A percentile compares a stretch with the other conserved stretches of the same genome.
phyloP scores from a whole-genome alignment of 176 grass and related monocot genomes.

The Cenchrus purpureus region DNA sequence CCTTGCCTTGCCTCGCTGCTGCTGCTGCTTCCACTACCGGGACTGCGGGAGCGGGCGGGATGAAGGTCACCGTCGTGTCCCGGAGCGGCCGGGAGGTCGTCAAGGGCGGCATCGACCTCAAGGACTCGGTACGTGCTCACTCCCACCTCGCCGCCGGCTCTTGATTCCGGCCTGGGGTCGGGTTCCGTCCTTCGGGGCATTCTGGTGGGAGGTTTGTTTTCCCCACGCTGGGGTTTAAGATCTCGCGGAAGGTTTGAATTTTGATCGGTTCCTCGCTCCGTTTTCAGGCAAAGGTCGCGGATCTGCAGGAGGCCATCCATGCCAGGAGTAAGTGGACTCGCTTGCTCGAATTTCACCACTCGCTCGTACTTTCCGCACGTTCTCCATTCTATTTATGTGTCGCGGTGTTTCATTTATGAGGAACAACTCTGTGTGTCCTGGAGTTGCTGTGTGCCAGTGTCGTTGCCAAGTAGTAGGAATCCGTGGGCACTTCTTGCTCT shows the following conservation, averaged over 20 bases:
- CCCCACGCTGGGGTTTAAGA: conserved; percentile 18
- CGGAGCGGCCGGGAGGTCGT: conserved; percentile 80
- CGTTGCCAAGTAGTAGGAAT: background rate
- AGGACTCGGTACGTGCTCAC: conserved; percentile 47
- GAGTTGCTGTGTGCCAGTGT: background rate
- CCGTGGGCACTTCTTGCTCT: too few species aligned
- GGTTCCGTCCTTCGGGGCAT: background rate
- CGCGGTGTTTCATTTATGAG: background rate
- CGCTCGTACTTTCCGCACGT: background rate
- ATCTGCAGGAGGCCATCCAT: conserved; percentile 86
- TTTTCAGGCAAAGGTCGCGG: conserved; percentile 89
- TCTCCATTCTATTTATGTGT: background rate
- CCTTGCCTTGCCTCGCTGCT: too few species aligned
- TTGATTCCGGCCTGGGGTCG: background rate
- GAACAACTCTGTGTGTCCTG: background rate
- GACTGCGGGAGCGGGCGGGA: background rate
- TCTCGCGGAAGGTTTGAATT: background rate
- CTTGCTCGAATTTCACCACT: background rate
- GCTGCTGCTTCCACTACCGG: background rate
- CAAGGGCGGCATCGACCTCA: conserved; percentile 85
- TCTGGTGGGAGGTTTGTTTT: background rate
- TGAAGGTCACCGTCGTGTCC: conserved; percentile 80
- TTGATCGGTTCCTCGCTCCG: conserved; percentile 7
- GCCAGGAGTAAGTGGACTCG: conserved; percentile 68
- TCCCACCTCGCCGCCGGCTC: background rate